Base-by-base conservation (phyloP, 1,284 basidiomycete species). In the Phylloboletellus chloephorus region DNA sequence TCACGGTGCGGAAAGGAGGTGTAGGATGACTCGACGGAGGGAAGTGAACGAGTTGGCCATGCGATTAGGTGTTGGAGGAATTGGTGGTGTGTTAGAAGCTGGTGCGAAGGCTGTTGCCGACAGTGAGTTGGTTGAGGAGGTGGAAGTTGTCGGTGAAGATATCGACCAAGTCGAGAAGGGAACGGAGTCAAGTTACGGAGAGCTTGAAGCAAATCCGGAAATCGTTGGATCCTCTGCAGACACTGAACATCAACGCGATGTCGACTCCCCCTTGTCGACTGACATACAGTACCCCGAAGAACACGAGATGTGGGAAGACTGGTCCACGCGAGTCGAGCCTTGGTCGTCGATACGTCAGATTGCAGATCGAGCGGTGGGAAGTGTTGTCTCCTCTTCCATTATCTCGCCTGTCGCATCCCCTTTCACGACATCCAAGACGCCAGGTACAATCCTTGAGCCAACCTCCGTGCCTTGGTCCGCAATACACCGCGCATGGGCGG, bases 1-100 rank as follows among this genome's bases (percentile, higher is more conserved):
- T 19, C 56, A 68, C 12, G 51, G 55, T 0, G 61, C 67, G 8
- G 89, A 92, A 58, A 72, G 69, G 31, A 63, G 66, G 10, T 75
- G 71, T 46, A 74, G 88, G 28, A 69, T 81, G 44, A 60, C 66
- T 3, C 69, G 84, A 25, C 72, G 88, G 39, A 69, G 78, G 41
- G 79, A 88, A 49, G 77, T 88, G 46, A 92, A 90, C 56, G 78
- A 86, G 50, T 63, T 90, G 31, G 80, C 78, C 0, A 80, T 88
- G 70, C 74, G 82, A 17, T 86, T 88, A 75, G 89, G 78, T 7
- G 69, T 91, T 17, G 79, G 82, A 21, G 73, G 76, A 2, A 71
- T 88, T 9, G 89, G 88, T 8, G 88, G 86, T 2, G 54, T 65
- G 2, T 59, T 92, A n/a, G 73, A 69, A 32, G 69, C 55, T 64